Conservation (phyloP, 306 rosid genomes). For the Gynostemma pentaphyllum region DNA sequence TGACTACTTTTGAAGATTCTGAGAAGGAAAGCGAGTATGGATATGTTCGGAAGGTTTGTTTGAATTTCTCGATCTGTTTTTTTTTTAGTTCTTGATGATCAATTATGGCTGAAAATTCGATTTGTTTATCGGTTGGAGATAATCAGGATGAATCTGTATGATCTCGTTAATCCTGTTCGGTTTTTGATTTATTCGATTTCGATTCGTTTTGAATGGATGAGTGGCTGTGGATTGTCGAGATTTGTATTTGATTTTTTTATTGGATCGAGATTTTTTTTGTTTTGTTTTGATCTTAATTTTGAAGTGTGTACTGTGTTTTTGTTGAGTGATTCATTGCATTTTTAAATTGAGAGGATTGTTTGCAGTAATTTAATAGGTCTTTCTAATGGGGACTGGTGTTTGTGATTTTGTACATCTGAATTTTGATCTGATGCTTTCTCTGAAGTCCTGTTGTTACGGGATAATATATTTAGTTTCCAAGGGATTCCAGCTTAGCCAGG, state of each 20-base stretch:
- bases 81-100: not conserved
- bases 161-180: not conserved
- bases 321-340: not conserved
- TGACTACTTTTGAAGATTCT: slow-evolving; percentile 89
- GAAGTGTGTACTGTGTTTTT: not conserved
- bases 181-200: not conserved
- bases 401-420: too few species aligned
- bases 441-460: too few species aligned
- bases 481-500: too few species aligned
- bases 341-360: too few species aligned
- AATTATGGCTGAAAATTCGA: not conserved
- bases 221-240: not conserved
- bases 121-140: not conserved
- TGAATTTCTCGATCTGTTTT: not conserved
- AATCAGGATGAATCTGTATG: not conserved
- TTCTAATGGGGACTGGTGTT: too few species aligned
- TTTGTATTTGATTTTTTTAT: not conserved
- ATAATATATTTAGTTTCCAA: too few species aligned
- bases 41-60: slow-evolving; percentile 84
- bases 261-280: not conserved
- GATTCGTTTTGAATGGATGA: not conserved
- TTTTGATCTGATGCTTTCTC: too few species aligned
- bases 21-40: slow-evolving; percentile 99
- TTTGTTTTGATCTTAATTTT: not conserved
- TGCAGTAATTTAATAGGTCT: too few species aligned